These are phyloP conservation scores for Melocanna baccifera DNA, from an alignment of 176 grass and related monocot genomes.

Conservation along the genomic window DNA sequence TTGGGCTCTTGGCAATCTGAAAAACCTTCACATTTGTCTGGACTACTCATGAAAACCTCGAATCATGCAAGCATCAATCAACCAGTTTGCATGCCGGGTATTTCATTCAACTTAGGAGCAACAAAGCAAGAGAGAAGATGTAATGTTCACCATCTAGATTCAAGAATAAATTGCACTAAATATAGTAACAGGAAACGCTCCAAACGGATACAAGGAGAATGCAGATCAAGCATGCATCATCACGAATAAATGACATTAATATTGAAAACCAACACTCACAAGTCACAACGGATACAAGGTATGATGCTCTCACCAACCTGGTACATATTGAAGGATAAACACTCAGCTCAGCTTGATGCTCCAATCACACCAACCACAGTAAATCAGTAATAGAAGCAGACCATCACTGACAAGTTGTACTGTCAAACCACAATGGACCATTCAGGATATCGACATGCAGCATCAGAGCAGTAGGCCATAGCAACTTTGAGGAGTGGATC, in stretches of 20 bases:
- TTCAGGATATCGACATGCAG: not conserved
- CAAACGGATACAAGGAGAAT: not conserved
- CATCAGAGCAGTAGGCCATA: not conserved
- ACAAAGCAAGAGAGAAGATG: not conserved
- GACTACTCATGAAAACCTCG: not conserved
- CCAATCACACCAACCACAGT: slow-evolving; percentile 16
- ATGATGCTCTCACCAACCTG: slow-evolving; percentile 34
- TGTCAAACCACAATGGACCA: slow-evolving; percentile 16
- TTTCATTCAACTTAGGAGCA: not conserved
- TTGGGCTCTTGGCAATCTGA: not conserved
- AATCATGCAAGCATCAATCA: not conserved
- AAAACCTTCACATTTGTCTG: not conserved
- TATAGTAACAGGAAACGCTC: not conserved
- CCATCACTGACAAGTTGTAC: not conserved
- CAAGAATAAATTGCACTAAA: slow-evolving; percentile 13
- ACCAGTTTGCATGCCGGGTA: not conserved
- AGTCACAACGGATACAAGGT: slow-evolving; percentile 19
- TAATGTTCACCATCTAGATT: not conserved
- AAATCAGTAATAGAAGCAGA: not conserved
- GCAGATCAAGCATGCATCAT: not conserved
- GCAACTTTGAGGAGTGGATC: not conserved
- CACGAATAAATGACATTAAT: not conserved
- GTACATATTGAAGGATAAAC: not conserved
- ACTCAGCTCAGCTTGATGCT: not conserved
- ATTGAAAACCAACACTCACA: not conserved